phyloP scores from a whole-genome alignment of 768 basidiomycete genomes.

The Panaeolus papilionaceus region DNA sequence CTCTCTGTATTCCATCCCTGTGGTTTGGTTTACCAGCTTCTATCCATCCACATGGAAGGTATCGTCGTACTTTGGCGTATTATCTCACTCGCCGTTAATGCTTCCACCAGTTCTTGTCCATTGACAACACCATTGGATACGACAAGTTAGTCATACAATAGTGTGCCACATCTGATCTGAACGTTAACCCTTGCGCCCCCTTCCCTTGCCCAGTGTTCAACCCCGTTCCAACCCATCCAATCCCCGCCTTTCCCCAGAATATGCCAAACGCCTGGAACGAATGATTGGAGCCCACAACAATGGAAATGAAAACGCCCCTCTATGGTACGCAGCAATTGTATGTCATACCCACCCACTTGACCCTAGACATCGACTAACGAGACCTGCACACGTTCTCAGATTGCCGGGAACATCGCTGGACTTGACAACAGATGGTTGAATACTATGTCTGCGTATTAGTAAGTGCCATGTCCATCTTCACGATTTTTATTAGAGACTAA shows the following conservation, averaged over 20 bases:
- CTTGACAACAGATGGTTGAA: slow-evolving; percentile 39
- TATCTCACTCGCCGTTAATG: not conserved
- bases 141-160: slow-evolving; percentile 37
- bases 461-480: slow-evolving; percentile 16
- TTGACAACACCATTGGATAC: slow-evolving; percentile 36
- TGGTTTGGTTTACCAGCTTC: slow-evolving; percentile 40
- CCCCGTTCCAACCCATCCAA: slow-evolving; percentile 37
- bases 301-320: slow-evolving; percentile 39
- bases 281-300: slow-evolving; percentile 47
- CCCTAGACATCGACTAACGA: not conserved
- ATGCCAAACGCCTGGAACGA: slow-evolving; percentile 33
- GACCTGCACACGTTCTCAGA: slow-evolving; percentile 20
- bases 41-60: slow-evolving; percentile 40
- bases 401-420: slow-evolving; percentile 38
- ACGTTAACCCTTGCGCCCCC: no score
- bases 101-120: slow-evolving; percentile 29
- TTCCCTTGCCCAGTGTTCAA: slow-evolving; percentile 24
- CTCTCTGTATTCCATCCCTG: slow-evolving; percentile 45
- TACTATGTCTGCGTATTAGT: slow-evolving; percentile 38
- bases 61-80: no score
- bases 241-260: slow-evolving; percentile 29
- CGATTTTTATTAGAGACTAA: not conserved
- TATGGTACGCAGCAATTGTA: slow-evolving; percentile 43
- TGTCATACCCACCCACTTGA: slow-evolving; percentile 9
- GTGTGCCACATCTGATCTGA: not conserved